Evolutionary conservation across 73 alveolate species (phyloP), one percentile per base, ranked within the genome.

Genomic region (Paramecium sexaurelia): DNA sequence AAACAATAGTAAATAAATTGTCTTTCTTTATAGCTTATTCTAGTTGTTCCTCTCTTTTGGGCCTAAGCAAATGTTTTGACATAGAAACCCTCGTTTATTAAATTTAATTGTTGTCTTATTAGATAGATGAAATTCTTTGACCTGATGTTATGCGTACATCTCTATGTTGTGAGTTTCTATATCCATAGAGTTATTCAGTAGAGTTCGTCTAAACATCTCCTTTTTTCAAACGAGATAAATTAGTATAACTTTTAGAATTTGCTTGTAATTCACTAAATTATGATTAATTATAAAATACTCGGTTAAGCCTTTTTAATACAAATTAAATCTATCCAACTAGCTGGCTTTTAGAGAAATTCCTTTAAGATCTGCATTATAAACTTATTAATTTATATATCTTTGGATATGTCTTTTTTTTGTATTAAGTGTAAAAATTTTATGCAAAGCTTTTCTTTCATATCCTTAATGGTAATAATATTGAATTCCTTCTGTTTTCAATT

Each of bases 291-390:
- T 51, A 51, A 45, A 35, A 7, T 73, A 73, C 87, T 73, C 56
- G 3, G 36, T 36, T 15, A 36, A 39, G 5, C 36, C 57, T 39
- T 73, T 36, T 73, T 36, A 39, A 73, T 73, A 73, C 27, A 73
- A 39, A 33, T 73, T 73, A 36, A 73, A 73, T 39, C 87, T 15
- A 7, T 73, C 87, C 36, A 73, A 13, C 19, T 73, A 73, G 27
- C 87, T 73, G 7, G 55, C 55, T 36, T 73, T 73, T n/a, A 73
- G 19, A 19, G 87, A 33, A 33, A 73, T 39, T 35, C 87, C 87
- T 10, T 73, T 73, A n/a, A 73, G 10, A 1, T 73, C 55, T 5
- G 87, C 87, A 20, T 73, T 73, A 39, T 73, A 36, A 27, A 36
- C 55, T 20, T 36, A n/a, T 73, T 73, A 17, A 36, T 73, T 33